A percentile compares a stretch with the other conserved stretches of the same genome.
Evolutionary conservation across 768 basidiomycete genomes (phyloP).

Genomic region (Hemileccinum impolitum): DNA sequence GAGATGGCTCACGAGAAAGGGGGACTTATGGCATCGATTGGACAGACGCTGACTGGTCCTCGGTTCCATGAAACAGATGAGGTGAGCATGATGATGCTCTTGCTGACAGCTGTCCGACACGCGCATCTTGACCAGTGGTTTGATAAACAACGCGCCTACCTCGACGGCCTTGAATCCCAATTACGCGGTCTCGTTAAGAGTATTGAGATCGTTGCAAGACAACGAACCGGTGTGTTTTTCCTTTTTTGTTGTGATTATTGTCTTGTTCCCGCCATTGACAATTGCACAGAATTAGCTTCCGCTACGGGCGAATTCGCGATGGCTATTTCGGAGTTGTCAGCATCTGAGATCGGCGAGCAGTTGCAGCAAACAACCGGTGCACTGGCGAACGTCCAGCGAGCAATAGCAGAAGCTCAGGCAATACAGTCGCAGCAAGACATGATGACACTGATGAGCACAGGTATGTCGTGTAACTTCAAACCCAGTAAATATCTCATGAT

Average conservation of each 20-base stretch:
- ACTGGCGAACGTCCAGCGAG: constrained; percentile 71
- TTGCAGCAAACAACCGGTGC: constrained; percentile 67
- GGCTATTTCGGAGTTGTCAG: constrained; percentile 62
- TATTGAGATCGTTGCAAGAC: constrained; percentile 80
- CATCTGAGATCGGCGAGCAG: constrained; percentile 72
- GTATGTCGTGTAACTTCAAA: constrained; percentile 29
- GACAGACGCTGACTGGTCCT: constrained; percentile 72
- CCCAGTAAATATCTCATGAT: constrained; percentile 6
- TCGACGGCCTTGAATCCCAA: constrained; percentile 89
- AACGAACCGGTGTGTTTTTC: constrained; percentile 59
- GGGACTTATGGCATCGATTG: constrained; percentile 81
- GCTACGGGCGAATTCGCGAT: constrained; percentile 80
- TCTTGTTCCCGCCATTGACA: not conserved
- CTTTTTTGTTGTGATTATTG: not conserved
- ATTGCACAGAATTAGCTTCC: constrained; percentile 55
- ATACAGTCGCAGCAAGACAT: constrained; percentile 82
- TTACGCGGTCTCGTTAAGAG: constrained; percentile 83
- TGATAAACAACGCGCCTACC: constrained; percentile 76
- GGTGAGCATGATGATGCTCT: constrained; percentile 35
- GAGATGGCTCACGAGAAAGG: constrained; percentile 75
- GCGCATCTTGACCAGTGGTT: constrained; percentile 70
- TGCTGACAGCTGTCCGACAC: not conserved
- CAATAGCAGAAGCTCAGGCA: constrained; percentile 69
- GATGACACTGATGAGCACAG: constrained; percentile 73
- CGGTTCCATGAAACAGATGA: constrained; percentile 89